These are phyloP conservation scores for Talinum fruticosum DNA, from an alignment of 148 eudicot species.

Conservation along the genomic window DNA sequence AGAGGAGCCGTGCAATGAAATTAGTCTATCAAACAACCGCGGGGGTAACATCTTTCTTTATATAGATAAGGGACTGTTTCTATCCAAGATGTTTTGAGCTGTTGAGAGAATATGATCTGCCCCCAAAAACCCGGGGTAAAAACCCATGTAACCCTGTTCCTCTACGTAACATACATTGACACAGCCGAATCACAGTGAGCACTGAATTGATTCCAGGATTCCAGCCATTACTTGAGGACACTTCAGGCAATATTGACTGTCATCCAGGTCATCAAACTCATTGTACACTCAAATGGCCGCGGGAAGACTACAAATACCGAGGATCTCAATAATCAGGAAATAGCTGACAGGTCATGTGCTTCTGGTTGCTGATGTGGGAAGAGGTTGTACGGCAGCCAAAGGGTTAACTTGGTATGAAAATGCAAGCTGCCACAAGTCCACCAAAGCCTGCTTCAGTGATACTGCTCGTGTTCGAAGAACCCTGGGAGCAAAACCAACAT, in stretches of 20 bases:
- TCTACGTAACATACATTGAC: not conserved
- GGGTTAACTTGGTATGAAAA: slow-evolving; percentile 99
- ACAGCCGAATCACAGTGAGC: not conserved
- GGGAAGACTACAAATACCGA: not conserved
- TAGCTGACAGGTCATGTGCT: slow-evolving; percentile 14
- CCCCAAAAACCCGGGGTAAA: not conserved
- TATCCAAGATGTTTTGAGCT: not conserved
- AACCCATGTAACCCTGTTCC: not conserved
- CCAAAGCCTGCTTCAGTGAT: slow-evolving; percentile 53
- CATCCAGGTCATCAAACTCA: not conserved
- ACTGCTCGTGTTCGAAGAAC: slow-evolving; percentile 36
- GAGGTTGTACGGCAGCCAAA: slow-evolving; percentile 80
- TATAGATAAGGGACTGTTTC: not conserved
- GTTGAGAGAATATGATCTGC: not conserved
- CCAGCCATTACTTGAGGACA: not conserved
- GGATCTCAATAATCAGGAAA: not conserved
- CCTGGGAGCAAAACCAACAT: slow-evolving; percentile 32
- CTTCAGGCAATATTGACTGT: too few relatives aligned
- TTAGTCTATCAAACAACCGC: not conserved
- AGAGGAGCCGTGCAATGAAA: too few relatives aligned
- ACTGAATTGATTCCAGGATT: not conserved
- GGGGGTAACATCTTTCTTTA: not conserved
- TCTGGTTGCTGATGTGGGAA: slow-evolving; percentile 42
- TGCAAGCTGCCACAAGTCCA: slow-evolving; percentile 88
- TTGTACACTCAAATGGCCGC: not conserved